A percentile compares a stretch with the other conserved stretches of the same genome.
Evolutionary conservation across 1,284 basidiomycete species (phyloP).

Genomic region (Tilletia indica): DNA sequence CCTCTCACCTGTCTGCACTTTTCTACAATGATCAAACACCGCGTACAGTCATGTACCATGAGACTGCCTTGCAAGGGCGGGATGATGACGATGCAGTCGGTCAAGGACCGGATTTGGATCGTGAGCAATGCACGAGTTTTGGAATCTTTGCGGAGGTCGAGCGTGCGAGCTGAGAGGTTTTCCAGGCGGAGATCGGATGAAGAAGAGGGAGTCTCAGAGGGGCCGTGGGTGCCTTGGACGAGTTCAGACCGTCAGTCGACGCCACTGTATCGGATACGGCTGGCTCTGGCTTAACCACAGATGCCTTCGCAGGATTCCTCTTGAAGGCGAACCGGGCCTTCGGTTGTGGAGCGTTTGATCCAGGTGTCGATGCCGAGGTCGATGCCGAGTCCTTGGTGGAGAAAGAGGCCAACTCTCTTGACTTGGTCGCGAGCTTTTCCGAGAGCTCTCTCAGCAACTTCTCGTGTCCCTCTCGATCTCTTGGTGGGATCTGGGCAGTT

Average conservation of each 20-base stretch:
- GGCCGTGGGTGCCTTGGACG: not conserved
- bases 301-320: not conserved
- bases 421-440: not conserved
- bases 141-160: not conserved
- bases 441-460: not conserved
- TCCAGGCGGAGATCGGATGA: not conserved
- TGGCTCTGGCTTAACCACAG: not conserved
- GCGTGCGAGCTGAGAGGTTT: not conserved
- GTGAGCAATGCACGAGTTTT: not conserved
- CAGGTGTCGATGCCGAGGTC: not conserved
- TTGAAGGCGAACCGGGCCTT: constrained; percentile 14
- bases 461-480: constrained; percentile 1
- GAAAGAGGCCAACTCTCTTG: not conserved
- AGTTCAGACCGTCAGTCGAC: not conserved
- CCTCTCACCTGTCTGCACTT: constrained; percentile 4
- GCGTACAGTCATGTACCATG: constrained; percentile 4
- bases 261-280: not conserved
- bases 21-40: constrained; percentile 1
- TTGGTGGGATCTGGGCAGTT: not conserved
- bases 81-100: not conserved
- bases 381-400: not conserved
- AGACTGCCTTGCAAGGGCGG: not conserved
- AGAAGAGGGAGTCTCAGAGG: not conserved
- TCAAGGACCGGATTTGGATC: not conserved
- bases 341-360: not conserved